Base-by-base conservation (phyloP, 169 alveolate species). In the Cryptosporidium muris region DNA sequence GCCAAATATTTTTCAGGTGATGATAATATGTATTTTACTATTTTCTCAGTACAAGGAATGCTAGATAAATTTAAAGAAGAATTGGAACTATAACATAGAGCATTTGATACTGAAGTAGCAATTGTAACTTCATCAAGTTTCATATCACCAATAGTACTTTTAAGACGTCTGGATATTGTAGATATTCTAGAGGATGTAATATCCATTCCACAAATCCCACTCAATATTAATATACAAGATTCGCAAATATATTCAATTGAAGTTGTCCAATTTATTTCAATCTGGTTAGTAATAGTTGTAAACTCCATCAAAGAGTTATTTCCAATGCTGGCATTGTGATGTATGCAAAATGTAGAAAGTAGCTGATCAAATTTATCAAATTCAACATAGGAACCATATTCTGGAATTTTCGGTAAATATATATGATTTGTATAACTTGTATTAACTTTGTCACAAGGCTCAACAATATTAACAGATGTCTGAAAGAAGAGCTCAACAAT, bases 231-330 rank as follows among this genome's bases (percentile, higher is more conserved):
- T 47, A 74, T 58, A 14, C 68, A 74, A 4, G 85, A 74, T 6
- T 58, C 47, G 43, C 60, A 66, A 1, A 58, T 51, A 58, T 74
- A 74, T 74, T 74, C 85, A 16, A 4, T 74, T 58, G 85, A 68
- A 12, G 85, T 74, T 58, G 85, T 54, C 85, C 85, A 74, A 14
- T 14, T 74, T 43, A 74, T 58, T 47, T 74, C 60, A 37, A 74
- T 74, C 60, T 74, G 85, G 48, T 74, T 74, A 12, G 85, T 58
- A 40, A 62, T 60, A 25, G 85, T 74, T 40, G 40, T 74, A 11
- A 68, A 74, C 9, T 74, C 85, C 40, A 74, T 37, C 36, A 74
- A 58, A 66, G 74, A 74, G 5, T 68, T 68, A 60, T 74, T 68
- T 6, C 74, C 40, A 43, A 74, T 58, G 4, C 60, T 68, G 2